Evolutionary conservation across 2,329 filamentous ascomycete species (phyloP).

Genomic region (Beauveria medogensis): DNA sequence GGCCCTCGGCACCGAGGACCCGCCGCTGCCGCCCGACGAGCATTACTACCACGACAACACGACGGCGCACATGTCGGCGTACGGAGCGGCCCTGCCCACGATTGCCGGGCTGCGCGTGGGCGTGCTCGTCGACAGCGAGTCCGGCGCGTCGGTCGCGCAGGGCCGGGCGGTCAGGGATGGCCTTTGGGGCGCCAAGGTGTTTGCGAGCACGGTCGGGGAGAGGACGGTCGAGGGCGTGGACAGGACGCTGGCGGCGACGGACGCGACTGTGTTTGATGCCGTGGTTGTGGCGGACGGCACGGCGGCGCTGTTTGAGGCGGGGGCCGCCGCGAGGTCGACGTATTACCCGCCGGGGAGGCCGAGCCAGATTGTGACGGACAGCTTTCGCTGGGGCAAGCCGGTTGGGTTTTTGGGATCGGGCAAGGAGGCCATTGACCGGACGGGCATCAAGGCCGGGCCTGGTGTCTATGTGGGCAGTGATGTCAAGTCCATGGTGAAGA

Average conservation of each 20-base stretch:
- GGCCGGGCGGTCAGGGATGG: slow-evolving; percentile 41
- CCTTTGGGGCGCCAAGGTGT: slow-evolving; percentile 43
- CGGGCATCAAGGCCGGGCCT: slow-evolving; percentile 34
- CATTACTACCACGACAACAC: slow-evolving; percentile 63
- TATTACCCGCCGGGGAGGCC: slow-evolving; percentile 59
- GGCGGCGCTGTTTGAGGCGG: slow-evolving; percentile 40
- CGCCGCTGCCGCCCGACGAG: slow-evolving; percentile 47
- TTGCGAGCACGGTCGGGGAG: slow-evolving; percentile 54
- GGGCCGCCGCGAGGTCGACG: slow-evolving; percentile 30
- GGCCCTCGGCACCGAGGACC: slow-evolving; percentile 51
- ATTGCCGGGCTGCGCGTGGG: slow-evolving; percentile 58
- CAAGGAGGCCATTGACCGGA: slow-evolving; percentile 28
- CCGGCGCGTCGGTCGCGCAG: slow-evolving; percentile 35
- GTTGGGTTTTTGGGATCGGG: slow-evolving; percentile 49
- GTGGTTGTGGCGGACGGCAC: slow-evolving; percentile 52
- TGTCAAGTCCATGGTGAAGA: slow-evolving; percentile 30
- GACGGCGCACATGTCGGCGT: slow-evolving; percentile 53
- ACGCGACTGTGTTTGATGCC: slow-evolving; percentile 54
- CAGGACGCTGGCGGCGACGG: slow-evolving; percentile 56
- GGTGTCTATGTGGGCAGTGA: slow-evolving; percentile 33
- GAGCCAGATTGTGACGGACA: slow-evolving; percentile 52
- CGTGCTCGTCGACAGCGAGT: slow-evolving; percentile 43
- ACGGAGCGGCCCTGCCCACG: slow-evolving; percentile 47
- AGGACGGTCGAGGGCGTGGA: slow-evolving; percentile 45
- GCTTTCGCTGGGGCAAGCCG: slow-evolving; percentile 63